Base-by-base conservation (phyloP, 208 protist genomes). In the Leishmania arabica region DNA sequence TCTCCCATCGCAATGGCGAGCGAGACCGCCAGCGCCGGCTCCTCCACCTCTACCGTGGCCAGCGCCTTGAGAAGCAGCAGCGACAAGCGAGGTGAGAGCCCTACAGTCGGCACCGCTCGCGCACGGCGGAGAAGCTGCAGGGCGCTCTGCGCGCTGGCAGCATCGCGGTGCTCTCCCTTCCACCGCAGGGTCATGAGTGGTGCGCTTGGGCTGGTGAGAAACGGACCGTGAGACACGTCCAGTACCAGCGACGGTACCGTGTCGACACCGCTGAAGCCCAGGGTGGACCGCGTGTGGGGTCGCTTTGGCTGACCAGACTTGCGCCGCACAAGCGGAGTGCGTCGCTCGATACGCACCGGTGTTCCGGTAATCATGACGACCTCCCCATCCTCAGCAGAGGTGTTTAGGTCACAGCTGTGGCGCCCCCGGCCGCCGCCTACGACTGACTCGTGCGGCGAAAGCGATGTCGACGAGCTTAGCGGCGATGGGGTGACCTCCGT, bases 1-100 rank as follows among this genome's bases (percentile, higher is more conserved):
- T 97, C 95, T 0, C 86, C 92, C 51, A 91, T 83, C 51, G 95
- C 93, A 49, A 97, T 91, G 56, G 85, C 90, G 42, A 97, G 79
- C 24, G 91, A 85, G n/a, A 96, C 90, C 21, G 90, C 89, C 71
- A 95, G 58, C 53, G 91, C 86, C 15, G 95, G 95, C 65, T 93
- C 84, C 74, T 95, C 91, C 60, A 96, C 79, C 90, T 97, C 95
- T 3, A 78, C 76, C 19, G 88, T 90, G 58, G 93, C 92, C 21
- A 92, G 81, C 4, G 86, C 84, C 83, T 95, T 95, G 40, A 95
- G 84, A 51, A 97, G 81, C 74, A 95, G 72, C 47, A 92, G 79
- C 51, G 90, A 70, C 24, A 90, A 90, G 19, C 92, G 92, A 60
- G 90, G 79, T 1, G 92, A 53, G 1, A 97, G 82, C 2, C 89